Evolutionary conservation across 2,329 filamentous ascomycete genomes (phyloP), one percentile per base, ranked within the genome.

Genomic region (Microsporum canis): DNA sequence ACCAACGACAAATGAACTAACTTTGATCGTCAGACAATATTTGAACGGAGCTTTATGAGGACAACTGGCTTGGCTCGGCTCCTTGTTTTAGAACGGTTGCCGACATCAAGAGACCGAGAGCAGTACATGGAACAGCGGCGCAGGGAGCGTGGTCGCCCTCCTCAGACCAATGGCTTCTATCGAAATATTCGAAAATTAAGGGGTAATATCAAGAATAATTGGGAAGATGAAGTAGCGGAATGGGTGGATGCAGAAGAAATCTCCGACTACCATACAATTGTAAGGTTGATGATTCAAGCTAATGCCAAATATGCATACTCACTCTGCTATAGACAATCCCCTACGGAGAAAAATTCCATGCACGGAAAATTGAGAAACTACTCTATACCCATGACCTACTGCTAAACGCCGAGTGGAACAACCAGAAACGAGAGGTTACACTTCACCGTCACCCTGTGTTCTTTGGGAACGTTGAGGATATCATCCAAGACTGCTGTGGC

Each of bases 371-470:
- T 61, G 89, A 95, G 71, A 91, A 88, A 69, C 78, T 95, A 0
- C 82, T 91, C 51, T 95, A 89, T 69, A 89, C 87, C 1, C 87
- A 88, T 65, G 90, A 95, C 70, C 72, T 95, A 17, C 78, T 95
- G 5, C 81, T 95, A 17, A 94, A 95, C 67, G 88, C 88, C 0
- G 88, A 95, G 69, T 95, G 90, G 89, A 95, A 94, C 67, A 84
- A 87, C 64, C 78, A 82, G 0, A 84, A 88, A 63, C 82, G 89
- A n/a, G 78, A 85, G 31, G 86, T 91, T 1, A 84, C 89, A 63
- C 78, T 95, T 3, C 90, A 95, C 73, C 83, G 90, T 1, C 90
- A 95, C 68, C 89, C 90, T 2, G 88, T 88, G 10, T 95, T 95
- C 71, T 92, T 95, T 67, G 89, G 90, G 0, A 81, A 84, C 34